Evolutionary conservation across 2,329 filamentous ascomycete genomes (phyloP).

Genomic region (Cercospora zeae-maydis): DNA sequence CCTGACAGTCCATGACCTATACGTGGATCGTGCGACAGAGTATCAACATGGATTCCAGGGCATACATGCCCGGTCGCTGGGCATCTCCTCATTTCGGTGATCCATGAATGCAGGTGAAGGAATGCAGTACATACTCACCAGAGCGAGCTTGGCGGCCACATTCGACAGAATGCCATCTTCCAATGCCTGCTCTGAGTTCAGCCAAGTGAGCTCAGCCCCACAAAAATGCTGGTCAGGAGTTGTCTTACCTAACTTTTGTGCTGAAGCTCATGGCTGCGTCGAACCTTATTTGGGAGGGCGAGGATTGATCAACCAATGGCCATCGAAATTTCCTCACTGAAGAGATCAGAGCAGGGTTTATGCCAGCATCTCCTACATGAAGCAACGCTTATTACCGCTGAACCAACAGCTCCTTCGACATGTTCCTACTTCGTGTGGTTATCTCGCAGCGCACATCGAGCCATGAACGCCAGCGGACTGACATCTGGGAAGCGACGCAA

Average conservation of each 20-base stretch:
- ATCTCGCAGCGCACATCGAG: background rate
- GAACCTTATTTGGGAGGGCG: background rate
- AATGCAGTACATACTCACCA: background rate
- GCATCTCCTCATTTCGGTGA: no score
- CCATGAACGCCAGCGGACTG: background rate
- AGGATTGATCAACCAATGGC: background rate
- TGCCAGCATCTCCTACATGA: background rate
- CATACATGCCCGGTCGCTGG: no score
- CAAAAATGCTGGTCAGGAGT: background rate
- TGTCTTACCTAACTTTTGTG: background rate
- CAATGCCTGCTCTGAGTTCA: background rate
- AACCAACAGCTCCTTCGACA: background rate
- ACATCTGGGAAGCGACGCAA: background rate
- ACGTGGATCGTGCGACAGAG: no score
- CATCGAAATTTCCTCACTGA: background rate
- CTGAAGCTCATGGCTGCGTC: constrained; percentile 1
- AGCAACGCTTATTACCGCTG: background rate
- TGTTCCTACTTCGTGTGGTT: background rate
- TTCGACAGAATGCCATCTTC: background rate
- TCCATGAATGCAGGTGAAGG: no score
- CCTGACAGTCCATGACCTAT: no score
- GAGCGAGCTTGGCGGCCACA: background rate
- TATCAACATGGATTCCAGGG: no score
- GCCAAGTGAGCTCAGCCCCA: background rate
- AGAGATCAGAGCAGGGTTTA: background rate